Percentiles rank a stretch among this genome's conserved stretches.
phyloP scores from a whole-genome alignment of 352 stramenopile species.

The Phytophthora citrophthora region DNA sequence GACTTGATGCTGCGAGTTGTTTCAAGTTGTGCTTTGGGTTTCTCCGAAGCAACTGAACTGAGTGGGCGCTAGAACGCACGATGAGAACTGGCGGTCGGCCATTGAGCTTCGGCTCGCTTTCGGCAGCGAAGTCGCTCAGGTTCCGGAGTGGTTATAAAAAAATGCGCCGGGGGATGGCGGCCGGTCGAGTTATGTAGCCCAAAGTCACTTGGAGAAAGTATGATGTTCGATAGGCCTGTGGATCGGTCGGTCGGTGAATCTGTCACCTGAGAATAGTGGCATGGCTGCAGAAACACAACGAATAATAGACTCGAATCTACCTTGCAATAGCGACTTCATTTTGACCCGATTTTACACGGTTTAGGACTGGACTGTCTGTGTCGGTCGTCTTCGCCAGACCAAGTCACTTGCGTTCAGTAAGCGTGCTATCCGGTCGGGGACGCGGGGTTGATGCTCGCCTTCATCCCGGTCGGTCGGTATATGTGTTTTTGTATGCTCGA shows the following conservation, averaged over 20 bases:
- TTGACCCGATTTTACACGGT: not conserved
- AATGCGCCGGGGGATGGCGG: constrained; percentile 29
- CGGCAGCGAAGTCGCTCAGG: constrained; percentile 24
- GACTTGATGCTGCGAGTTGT: not conserved
- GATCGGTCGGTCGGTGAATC: constrained; percentile 38
- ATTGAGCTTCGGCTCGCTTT: not conserved
- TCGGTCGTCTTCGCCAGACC: constrained; percentile 23
- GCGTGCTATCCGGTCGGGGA: not conserved
- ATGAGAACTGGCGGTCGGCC: constrained; percentile 34
- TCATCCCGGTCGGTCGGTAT: constrained; percentile 54
- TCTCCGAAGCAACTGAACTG: not conserved
- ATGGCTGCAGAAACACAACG: not conserved
- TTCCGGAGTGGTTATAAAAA: constrained; percentile 40
- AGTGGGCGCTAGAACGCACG: constrained; percentile 17
- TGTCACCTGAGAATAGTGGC: constrained; percentile 19
- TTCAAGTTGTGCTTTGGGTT: not conserved
- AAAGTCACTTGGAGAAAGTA: constrained; percentile 28
- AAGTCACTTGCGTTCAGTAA: constrained; percentile 34
- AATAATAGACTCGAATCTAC: constrained; percentile 5
- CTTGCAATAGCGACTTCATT: constrained; percentile 18
- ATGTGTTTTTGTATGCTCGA: constrained; percentile 40
- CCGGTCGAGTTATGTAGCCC: constrained; percentile 32
- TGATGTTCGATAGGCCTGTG: constrained; percentile 9
- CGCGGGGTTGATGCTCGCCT: not conserved
- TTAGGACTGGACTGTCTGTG: constrained; percentile 3